Conservation (phyloP, 257 asterid genomes). For the Nicotiana undulata region DNA sequence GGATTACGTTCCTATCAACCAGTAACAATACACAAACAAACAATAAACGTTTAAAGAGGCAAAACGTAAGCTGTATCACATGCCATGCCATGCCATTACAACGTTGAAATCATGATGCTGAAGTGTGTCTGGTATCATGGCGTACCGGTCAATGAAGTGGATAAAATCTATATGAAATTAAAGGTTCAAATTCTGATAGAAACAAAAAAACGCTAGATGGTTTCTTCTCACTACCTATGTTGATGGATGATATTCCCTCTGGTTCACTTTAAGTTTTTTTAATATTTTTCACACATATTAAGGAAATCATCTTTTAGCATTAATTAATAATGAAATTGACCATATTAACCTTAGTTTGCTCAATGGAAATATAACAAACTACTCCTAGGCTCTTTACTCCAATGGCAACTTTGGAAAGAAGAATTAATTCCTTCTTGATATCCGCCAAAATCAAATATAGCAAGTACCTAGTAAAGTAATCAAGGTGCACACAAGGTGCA, state of each 20-base stretch:
- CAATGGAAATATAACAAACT: too few relatives aligned
- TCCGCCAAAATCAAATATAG: too few relatives aligned
- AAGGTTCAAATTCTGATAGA: background rate
- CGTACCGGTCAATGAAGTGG: background rate
- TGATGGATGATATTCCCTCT: too few relatives aligned
- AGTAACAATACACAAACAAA: constrained; percentile 2
- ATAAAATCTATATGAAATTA: background rate
- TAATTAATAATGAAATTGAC: too few relatives aligned
- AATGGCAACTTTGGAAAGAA: too few relatives aligned
- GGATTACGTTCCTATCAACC: constrained; percentile 3
- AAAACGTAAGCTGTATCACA: background rate
- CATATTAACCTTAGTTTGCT: too few relatives aligned
- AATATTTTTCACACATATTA: too few relatives aligned
- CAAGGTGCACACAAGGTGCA: background rate
- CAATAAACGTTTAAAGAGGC: background rate
- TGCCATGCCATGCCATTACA: background rate
- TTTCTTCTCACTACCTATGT: background rate
- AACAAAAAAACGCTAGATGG: background rate
- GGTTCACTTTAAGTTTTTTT: too few relatives aligned
- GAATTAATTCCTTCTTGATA: too few relatives aligned
- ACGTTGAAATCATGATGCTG: background rate
- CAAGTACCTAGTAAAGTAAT: background rate
- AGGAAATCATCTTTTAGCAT: too few relatives aligned
- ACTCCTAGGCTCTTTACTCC: too few relatives aligned
- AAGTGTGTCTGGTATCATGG: background rate